Base-by-base conservation (phyloP, 2,329 filamentous ascomycete species). In the Teratosphaeria pseudoeucalypti region DNA sequence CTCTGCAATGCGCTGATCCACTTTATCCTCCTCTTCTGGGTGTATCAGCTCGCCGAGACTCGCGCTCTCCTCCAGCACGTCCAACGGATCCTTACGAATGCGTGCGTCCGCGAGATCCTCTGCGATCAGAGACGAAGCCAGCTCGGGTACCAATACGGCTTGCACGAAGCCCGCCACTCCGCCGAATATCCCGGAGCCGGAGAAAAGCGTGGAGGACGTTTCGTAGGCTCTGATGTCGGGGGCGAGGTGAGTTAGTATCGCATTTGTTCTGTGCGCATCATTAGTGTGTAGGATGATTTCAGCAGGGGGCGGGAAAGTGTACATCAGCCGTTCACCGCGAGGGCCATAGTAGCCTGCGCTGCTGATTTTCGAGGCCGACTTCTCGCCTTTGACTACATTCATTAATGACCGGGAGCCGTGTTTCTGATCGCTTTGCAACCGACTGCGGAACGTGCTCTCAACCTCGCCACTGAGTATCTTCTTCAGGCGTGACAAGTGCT, bases 111-210 rank as follows among this genome's bases (percentile, higher is more conserved):
- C 60, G 64, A 72, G 64, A 57, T 75, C 73, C 47, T 74, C 70
- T 61, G 64, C 69, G 23, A 75, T 67, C 3, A 75, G 64, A 16
- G 62, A 58, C 39, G 70, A 59, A 5, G 71, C 71, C n/a, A 75
- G 59, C 60, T 75, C 72, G 1, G 73, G 72, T 34, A 73, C 71
- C 2, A 75, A 61, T 1, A 75, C 71, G 11, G 67, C 64, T 52
- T 74, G 71, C 10, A 74, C 67, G 56, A 70, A 74, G 0, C 71
- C 72, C 14, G 69, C 68, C 2, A 74, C 66, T 23, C 72, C 72
- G 7, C 72, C 72, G 34, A 66, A 64, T 2, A 69, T 65, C 12
- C 71, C 71, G 10, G 66, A 63, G 27, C 67, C 58, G 2, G 68
- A 64, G n/a, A 74, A 62, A 14, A 73, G 62, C 19, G 65, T 62